These are phyloP conservation scores for Parmales sp. DNA, from an alignment of 108 stramenopile genomes.

Conservation along the genomic window DNA sequence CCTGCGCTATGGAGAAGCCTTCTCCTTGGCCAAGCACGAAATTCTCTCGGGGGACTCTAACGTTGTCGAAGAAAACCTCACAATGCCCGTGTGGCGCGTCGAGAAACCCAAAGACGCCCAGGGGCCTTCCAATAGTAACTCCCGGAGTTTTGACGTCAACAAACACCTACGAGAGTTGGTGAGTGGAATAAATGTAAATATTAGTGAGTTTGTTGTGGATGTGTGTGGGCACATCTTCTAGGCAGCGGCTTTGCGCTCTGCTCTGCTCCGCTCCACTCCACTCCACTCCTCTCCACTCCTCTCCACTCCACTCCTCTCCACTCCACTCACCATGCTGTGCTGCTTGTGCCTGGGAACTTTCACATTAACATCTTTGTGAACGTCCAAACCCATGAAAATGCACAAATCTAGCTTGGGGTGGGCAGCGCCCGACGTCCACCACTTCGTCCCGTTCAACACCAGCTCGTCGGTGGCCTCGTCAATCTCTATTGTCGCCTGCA, in stretches of 20 bases:
- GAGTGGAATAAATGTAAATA: no score
- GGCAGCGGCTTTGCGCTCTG: no score
- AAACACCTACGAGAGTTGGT: conserved; percentile 44
- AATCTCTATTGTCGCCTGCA: conserved; percentile 43
- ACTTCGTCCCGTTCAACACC: neutral
- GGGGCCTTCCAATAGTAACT: conserved; percentile 58
- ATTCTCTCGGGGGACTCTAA: conserved; percentile 22
- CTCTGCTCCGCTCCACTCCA: no score
- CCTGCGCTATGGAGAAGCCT: conserved; percentile 92
- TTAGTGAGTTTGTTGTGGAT: conserved; percentile 35
- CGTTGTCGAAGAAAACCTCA: conserved; percentile 58
- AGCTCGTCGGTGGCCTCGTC: neutral
- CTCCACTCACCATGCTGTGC: no score
- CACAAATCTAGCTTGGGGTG: neutral
- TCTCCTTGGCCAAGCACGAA: conserved; percentile 70
- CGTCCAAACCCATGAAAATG: conserved; percentile 9
- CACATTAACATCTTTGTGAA: neutral
- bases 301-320: no score
- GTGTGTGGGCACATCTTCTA: no score
- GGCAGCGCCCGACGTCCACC: neutral
- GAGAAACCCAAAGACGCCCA: conserved; percentile 89
- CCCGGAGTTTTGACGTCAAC: conserved; percentile 69
- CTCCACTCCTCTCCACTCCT: no score
- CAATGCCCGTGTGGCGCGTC: conserved; percentile 89
- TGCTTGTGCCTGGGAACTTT: conserved; percentile 6